Evolutionary conservation across 192 early-diverging fungal genomes (phyloP).

Genomic region (Coemansia sp.): DNA sequence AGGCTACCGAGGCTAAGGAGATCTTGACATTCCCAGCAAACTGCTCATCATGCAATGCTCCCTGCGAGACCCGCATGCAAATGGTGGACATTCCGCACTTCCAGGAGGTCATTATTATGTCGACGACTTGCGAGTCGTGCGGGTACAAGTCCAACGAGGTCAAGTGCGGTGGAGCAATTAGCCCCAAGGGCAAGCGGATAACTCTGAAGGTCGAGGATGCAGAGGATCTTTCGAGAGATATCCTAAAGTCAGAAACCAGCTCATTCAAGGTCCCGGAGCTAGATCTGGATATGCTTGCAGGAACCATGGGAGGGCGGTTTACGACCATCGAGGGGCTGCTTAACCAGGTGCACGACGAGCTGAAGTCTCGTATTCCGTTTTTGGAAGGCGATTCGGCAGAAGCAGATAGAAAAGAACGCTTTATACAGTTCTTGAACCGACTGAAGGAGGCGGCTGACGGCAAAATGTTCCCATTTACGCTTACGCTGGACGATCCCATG

Average conservation of each 20-base stretch:
- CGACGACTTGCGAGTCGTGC: slow-evolving; percentile 85
- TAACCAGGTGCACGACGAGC: slow-evolving; percentile 84
- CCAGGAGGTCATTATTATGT: slow-evolving; percentile 95
- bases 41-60: slow-evolving; percentile 78
- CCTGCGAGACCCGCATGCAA: slow-evolving; percentile 86
- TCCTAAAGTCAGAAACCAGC: slow-evolving; percentile 94
- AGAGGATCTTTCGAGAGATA: slow-evolving; percentile 90
- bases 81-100: slow-evolving; percentile 91
- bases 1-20: slow-evolving; percentile 65
- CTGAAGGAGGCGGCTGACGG: slow-evolving; percentile 66
- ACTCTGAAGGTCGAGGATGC: slow-evolving; percentile 75
- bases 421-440: slow-evolving; percentile 65
- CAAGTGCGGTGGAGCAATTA: slow-evolving; percentile 88
- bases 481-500: slow-evolving; percentile 89
- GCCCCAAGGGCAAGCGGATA: slow-evolving; percentile 73
- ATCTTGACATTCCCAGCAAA: slow-evolving; percentile 80
- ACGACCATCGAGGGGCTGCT: slow-evolving; percentile 94
- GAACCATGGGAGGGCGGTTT: slow-evolving; percentile 92
- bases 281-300: slow-evolving; percentile 77
- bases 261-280: slow-evolving; percentile 86
- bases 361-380: slow-evolving; percentile 64
- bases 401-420: slow-evolving; percentile 56
- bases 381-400: slow-evolving; percentile 67
- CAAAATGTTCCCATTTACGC: slow-evolving; percentile 58
- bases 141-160: slow-evolving; percentile 97